These are phyloP conservation scores for Mycena belliarum DNA, from an alignment of 768 basidiomycete species.

Conservation along the genomic window DNA sequence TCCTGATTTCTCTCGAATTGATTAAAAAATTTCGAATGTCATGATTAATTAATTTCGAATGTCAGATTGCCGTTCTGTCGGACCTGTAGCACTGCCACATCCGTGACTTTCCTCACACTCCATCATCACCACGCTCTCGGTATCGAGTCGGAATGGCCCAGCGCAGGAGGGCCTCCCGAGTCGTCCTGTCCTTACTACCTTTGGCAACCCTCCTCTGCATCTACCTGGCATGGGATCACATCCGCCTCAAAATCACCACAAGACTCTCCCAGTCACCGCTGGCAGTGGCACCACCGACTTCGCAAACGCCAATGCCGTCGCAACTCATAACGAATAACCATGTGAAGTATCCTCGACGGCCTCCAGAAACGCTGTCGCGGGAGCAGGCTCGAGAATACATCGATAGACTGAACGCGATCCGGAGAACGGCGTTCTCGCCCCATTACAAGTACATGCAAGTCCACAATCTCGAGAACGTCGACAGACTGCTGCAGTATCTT, in stretches of 20 bases:
- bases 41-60: too few relatives aligned
- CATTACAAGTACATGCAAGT: conserved; percentile 3
- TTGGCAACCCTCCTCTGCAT: neutral
- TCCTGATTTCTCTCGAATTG: too few relatives aligned
- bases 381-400: conserved; percentile 1
- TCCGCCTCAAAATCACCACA: neutral
- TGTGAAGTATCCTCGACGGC: conserved; percentile 2
- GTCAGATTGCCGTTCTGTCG: too few relatives aligned
- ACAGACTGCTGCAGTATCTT: conserved; percentile 5
- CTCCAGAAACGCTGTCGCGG: neutral
- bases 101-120: too few relatives aligned
- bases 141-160: too few relatives aligned
- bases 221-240: neutral
- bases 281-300: neutral
- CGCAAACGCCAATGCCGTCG: neutral
- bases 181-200: neutral
- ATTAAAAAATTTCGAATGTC: too few relatives aligned
- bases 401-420: conserved; percentile 1
- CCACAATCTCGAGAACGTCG: conserved; percentile 11
- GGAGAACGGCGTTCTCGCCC: conserved; percentile 7
- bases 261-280: neutral
- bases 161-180: neutral
- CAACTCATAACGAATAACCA: too few relatives aligned
- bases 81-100: too few relatives aligned
- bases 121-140: too few relatives aligned